phyloP scores from a whole-genome alignment of 2,329 filamentous ascomycete genomes.

The Lasiodiplodia theobromae region DNA sequence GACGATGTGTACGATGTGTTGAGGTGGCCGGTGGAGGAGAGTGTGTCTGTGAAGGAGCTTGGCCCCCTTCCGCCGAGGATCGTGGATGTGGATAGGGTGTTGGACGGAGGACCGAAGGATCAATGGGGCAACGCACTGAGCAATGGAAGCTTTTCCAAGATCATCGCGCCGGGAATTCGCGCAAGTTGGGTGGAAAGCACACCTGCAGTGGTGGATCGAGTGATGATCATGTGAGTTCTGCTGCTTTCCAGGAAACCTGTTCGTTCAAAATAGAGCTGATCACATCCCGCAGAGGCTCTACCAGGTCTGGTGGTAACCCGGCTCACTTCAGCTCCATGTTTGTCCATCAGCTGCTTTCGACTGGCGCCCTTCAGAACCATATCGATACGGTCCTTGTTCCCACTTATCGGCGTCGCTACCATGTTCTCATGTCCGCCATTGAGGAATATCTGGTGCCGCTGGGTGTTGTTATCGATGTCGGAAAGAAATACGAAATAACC shows the following conservation, averaged over 20 bases:
- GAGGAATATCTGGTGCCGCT: slow-evolving; percentile 66
- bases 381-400: slow-evolving; percentile 63
- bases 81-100: slow-evolving; percentile 72
- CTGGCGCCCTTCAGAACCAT: slow-evolving; percentile 60
- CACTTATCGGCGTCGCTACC: slow-evolving; percentile 62
- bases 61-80: slow-evolving; percentile 32
- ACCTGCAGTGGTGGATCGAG: slow-evolving; percentile 64
- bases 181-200: slow-evolving; percentile 89
- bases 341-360: slow-evolving; percentile 61
- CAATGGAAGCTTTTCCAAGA: slow-evolving; percentile 91
- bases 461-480: slow-evolving; percentile 54
- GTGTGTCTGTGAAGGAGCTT: slow-evolving; percentile 36
- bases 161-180: slow-evolving; percentile 79
- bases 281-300: slow-evolving; percentile 56
- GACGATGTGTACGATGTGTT: slow-evolving; percentile 97
- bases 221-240: slow-evolving; percentile 53
- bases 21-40: slow-evolving; percentile 68
- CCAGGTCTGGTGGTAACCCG: slow-evolving; percentile 65
- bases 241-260: not conserved
- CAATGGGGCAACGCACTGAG: slow-evolving; percentile 81
- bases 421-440: slow-evolving; percentile 66
- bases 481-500: slow-evolving; percentile 3
- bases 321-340: slow-evolving; percentile 66
- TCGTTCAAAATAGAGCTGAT: not conserved
- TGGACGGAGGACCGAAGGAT: slow-evolving; percentile 66